Conservation (phyloP, 352 stramenopile genomes). For the Pythium apleroticum region DNA sequence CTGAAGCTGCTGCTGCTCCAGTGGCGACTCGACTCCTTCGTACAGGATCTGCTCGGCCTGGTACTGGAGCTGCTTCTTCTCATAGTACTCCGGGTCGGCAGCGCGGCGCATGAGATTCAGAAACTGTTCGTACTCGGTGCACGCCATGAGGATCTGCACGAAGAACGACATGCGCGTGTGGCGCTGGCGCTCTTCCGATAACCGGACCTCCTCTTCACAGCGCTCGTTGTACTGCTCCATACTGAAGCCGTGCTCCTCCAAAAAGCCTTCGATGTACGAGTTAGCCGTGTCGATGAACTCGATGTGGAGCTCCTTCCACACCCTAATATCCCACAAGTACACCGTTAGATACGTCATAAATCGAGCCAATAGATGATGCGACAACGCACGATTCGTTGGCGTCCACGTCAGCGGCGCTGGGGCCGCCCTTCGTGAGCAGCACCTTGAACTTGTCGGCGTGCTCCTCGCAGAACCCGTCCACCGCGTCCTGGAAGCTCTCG, state of each 20-base stretch:
- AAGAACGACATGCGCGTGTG: constrained; percentile 81
- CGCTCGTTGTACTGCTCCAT: constrained; percentile 73
- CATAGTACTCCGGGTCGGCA: constrained; percentile 76
- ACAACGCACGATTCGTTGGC: constrained; percentile 50
- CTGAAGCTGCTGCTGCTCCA: constrained; percentile 24
- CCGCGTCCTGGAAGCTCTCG: constrained; percentile 60
- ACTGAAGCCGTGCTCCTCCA: constrained; percentile 54
- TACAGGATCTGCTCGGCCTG: constrained; percentile 63
- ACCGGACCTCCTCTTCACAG: constrained; percentile 67
- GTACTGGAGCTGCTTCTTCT: constrained; percentile 77
- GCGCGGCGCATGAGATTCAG: constrained; percentile 82
- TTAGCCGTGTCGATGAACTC: constrained; percentile 73
- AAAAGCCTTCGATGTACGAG: constrained; percentile 66
- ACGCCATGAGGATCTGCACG: constrained; percentile 76
- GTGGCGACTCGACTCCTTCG: constrained; percentile 40
- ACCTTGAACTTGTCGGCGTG: constrained; percentile 64
- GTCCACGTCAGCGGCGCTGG: constrained; percentile 53
- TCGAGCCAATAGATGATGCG: neutral
- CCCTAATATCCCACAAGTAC: constrained; percentile 22
- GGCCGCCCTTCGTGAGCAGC: constrained; percentile 61
- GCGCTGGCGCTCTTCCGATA: constrained; percentile 71
- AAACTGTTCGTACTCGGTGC: constrained; percentile 84
- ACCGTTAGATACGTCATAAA: neutral
- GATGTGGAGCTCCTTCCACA: constrained; percentile 68
- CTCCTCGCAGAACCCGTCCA: constrained; percentile 63